Evolutionary conservation across 176 grass and related monocot species (phyloP).

Genomic region (Musa schizocarpa): DNA sequence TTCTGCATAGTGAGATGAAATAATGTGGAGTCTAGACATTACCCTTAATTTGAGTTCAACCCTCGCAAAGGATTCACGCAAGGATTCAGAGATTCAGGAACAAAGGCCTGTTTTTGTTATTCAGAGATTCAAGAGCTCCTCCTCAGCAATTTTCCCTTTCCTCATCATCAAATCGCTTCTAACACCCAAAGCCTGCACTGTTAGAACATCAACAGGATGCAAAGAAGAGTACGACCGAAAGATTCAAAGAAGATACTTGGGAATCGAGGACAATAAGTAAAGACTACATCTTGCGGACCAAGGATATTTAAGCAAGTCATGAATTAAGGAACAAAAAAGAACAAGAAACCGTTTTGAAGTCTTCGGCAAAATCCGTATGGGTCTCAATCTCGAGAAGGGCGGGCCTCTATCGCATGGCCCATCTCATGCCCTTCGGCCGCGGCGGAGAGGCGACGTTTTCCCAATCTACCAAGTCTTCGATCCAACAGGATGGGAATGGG

Average conservation of each 20-base stretch:
- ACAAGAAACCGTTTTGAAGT: conserved; percentile 65
- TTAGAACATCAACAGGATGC: neutral
- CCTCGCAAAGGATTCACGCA: too few species aligned
- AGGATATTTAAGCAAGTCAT: neutral
- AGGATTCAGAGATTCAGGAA: too few species aligned
- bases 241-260: neutral
- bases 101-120: too few species aligned
- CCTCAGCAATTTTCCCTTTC: conserved; percentile 74
- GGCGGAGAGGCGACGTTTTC: conserved; percentile 27
- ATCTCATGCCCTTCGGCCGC: neutral
- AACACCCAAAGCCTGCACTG: conserved; percentile 57
- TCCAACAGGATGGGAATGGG: conserved; percentile 41
- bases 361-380: conserved; percentile 62
- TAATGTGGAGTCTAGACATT: too few species aligned
- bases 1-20: too few species aligned
- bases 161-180: conserved; percentile 95
- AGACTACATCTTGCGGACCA: neutral
- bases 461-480: conserved; percentile 21
- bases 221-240: neutral
- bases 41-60: too few species aligned
- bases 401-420: conserved; percentile 17
- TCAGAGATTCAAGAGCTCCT: too few species aligned
- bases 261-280: neutral
- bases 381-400: conserved; percentile 58
- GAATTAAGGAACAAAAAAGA: neutral